These are phyloP conservation scores for Bassia scoparia DNA, from an alignment of 148 eudicot species.

Conservation along the genomic window DNA sequence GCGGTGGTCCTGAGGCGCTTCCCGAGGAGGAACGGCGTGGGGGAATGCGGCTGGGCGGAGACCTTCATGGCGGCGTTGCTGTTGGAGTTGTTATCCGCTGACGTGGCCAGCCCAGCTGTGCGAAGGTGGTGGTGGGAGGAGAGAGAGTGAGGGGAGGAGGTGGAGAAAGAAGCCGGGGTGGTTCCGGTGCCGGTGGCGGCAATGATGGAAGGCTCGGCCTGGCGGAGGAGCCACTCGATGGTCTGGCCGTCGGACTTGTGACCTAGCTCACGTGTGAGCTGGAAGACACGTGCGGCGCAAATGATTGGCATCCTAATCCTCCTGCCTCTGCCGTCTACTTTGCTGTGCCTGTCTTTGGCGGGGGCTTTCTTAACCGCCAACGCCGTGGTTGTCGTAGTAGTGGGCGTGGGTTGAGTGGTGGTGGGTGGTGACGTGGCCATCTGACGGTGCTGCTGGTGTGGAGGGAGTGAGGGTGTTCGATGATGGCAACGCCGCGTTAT, in stretches of 20 bases:
- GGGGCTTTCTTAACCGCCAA: conserved; percentile 54
- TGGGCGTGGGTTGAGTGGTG: background rate
- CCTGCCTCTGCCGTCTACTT: conserved; percentile 69
- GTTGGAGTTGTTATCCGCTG: background rate
- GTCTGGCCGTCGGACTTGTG: conserved; percentile 83
- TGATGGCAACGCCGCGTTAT: conserved; percentile 10
- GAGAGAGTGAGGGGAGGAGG: conserved; percentile 36
- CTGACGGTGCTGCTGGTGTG: conserved; percentile 10
- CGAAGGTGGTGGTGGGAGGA: conserved; percentile 18
- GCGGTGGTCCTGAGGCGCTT: conserved; percentile 46
- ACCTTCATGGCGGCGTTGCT: conserved; percentile 1
- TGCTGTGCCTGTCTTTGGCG: conserved; percentile 70
- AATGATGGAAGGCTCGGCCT: conserved; percentile 72
- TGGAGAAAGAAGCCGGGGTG: conserved; percentile 58
- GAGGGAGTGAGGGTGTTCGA: conserved; percentile 25
- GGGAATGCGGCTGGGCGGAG: conserved; percentile 24
- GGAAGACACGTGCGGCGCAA: conserved; percentile 78
- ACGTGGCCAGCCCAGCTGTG: background rate
- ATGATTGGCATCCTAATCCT: conserved; percentile 76
- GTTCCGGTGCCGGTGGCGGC: conserved; percentile 81
- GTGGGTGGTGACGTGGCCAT: conserved; percentile 6
- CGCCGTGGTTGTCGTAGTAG: background rate
- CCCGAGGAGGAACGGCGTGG: conserved; percentile 61
- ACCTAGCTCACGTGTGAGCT: conserved; percentile 66
- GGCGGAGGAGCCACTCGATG: conserved; percentile 79